A percentile compares a stretch with the other conserved stretches of the same genome.
These are phyloP conservation scores for Lachancea meyersii DNA, from an alignment of 805 yeast species.

Conservation along the genomic window DNA sequence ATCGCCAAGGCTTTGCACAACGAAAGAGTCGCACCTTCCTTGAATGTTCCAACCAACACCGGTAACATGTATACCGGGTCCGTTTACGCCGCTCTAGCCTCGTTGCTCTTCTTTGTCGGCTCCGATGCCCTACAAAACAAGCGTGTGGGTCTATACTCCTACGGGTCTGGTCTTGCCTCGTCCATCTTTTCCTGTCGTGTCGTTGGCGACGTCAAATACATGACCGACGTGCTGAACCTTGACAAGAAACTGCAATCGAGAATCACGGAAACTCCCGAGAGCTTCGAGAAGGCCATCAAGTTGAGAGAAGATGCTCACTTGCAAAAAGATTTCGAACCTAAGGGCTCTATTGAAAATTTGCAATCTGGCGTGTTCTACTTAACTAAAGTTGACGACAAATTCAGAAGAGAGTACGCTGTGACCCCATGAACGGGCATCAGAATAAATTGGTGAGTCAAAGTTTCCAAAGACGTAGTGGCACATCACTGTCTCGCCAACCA, in stretches of 20 bases:
- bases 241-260: conserved; percentile 63
- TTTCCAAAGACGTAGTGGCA: too few relatives aligned
- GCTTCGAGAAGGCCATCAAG: conserved; percentile 73
- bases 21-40: conserved; percentile 70
- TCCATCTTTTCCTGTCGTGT: conserved; percentile 76
- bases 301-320: conserved; percentile 88
- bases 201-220: conserved; percentile 69
- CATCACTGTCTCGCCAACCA: too few relatives aligned
- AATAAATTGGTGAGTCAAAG: too few relatives aligned
- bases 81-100: conserved; percentile 78
- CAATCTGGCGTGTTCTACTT: conserved; percentile 78
- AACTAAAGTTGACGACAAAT: conserved; percentile 77
- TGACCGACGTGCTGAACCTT: conserved; percentile 60
- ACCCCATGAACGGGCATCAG: conserved; percentile 47
- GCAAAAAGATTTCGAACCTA: conserved; percentile 71
- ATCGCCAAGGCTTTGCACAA: conserved; percentile 63
- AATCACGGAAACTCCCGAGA: conserved; percentile 60
- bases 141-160: conserved; percentile 89
- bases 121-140: conserved; percentile 69
- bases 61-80: conserved; percentile 99
- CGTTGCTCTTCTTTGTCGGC: conserved; percentile 70
- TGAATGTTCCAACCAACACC: conserved; percentile 87
- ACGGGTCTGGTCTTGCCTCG: conserved; percentile 97
- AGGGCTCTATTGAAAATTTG: conserved; percentile 68
- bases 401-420: conserved; percentile 71